These are phyloP conservation scores for Metschnikowia shivogae DNA, from an alignment of 805 yeast species.

Conservation along the genomic window DNA sequence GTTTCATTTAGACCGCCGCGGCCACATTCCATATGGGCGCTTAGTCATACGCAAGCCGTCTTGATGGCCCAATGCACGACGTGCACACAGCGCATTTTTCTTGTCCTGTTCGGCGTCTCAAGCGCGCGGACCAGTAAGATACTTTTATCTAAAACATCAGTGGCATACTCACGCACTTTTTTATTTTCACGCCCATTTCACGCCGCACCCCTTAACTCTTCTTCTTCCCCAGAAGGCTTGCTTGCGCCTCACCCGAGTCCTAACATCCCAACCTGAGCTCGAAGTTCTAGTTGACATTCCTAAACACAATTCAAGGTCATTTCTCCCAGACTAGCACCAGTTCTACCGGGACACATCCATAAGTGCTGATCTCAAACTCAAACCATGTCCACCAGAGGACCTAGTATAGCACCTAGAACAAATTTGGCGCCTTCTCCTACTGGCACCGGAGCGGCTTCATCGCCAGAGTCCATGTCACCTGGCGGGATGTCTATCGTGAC, in stretches of 20 bases:
- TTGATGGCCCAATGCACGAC: neutral
- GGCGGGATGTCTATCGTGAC: constrained; percentile 45
- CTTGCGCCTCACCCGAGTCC: too few species aligned
- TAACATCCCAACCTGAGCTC: too few species aligned
- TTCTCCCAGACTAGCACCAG: too few species aligned
- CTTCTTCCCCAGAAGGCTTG: neutral
- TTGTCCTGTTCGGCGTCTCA: constrained; percentile 2
- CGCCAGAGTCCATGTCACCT: constrained; percentile 17
- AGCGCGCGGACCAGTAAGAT: constrained; percentile 7
- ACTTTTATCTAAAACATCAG: constrained; percentile 20
- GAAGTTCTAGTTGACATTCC: too few species aligned
- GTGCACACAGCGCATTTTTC: neutral
- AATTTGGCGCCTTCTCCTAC: constrained; percentile 17
- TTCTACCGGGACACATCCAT: too few species aligned
- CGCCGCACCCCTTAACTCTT: neutral
- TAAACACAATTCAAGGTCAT: too few species aligned
- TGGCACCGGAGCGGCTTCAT: constrained; percentile 12
- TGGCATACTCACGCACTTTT: constrained; percentile 7
- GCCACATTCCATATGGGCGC: neutral
- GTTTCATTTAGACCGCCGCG: too few species aligned
- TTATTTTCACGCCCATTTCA: constrained; percentile 2
- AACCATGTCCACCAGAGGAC: constrained; percentile 14
- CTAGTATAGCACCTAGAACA: constrained; percentile 18
- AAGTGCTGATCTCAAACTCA: too few species aligned
- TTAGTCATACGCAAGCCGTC: neutral